phyloP scores from a whole-genome alignment of 1,284 basidiomycete species.

The Volvariella volvacea region DNA sequence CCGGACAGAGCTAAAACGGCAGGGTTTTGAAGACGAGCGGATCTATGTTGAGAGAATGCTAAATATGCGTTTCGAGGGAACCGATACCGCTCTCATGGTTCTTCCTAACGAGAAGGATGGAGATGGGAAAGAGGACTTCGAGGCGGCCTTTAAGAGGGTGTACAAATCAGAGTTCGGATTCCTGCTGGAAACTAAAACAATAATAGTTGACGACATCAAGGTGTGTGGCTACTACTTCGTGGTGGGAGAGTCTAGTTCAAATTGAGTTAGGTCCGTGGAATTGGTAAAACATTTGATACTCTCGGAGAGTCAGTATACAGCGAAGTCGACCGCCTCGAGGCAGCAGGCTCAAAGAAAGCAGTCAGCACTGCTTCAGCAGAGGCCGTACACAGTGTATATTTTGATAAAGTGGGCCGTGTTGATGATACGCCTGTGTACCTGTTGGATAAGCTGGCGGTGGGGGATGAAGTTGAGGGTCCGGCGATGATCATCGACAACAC shows the following conservation, averaged over 20 bases:
- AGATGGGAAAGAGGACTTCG: constrained; percentile 67
- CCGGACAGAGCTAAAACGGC: constrained; percentile 55
- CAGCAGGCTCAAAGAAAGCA: constrained; percentile 6
- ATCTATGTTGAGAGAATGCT: constrained; percentile 77
- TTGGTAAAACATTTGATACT: constrained; percentile 85
- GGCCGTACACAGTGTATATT: constrained; percentile 65
- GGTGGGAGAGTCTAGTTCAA: constrained; percentile 1
- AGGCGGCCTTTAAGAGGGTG: constrained; percentile 67
- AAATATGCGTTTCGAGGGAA: constrained; percentile 91
- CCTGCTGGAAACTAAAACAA: constrained; percentile 69
- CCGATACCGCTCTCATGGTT: constrained; percentile 90
- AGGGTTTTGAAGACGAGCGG: constrained; percentile 73
- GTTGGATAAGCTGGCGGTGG: constrained; percentile 59
- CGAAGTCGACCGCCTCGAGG: constrained; percentile 52
- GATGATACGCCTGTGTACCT: constrained; percentile 76
- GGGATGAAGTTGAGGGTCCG: constrained; percentile 73
- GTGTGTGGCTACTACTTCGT: constrained; percentile 29
- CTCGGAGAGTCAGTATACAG: constrained; percentile 77
- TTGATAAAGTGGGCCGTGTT: constrained; percentile 69
- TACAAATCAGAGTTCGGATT: constrained; percentile 92
- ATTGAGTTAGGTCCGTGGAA: constrained; percentile 49
- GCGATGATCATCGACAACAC: constrained; percentile 91
- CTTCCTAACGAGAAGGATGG: constrained; percentile 48
- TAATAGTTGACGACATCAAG: constrained; percentile 91
- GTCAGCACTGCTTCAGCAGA: constrained; percentile 38